Percentiles rank a stretch among this genome's conserved stretches.
Evolutionary conservation across 2,329 filamentous ascomycete genomes (phyloP).

Genomic region (Penicillium rolfsii): DNA sequence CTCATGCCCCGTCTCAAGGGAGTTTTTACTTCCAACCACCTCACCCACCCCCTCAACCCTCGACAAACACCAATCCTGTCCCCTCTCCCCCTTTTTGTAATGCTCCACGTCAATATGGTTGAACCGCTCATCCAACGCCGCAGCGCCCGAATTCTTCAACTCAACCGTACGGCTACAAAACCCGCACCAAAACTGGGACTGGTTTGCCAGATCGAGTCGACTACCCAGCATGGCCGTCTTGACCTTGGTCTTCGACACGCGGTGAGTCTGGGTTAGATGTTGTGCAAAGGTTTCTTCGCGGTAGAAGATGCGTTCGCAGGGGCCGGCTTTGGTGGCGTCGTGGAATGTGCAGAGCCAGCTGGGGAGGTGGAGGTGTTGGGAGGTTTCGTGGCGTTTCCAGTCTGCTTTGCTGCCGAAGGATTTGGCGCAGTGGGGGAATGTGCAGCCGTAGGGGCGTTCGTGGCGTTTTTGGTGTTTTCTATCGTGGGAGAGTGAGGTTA

Average conservation of each 20-base stretch:
- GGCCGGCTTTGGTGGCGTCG: conserved; percentile 26
- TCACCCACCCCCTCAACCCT: not conserved
- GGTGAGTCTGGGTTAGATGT: conserved; percentile 62
- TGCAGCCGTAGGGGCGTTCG: conserved; percentile 79
- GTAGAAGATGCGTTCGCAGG: conserved; percentile 64
- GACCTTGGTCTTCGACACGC: conserved; percentile 5
- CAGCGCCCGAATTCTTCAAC: conserved; percentile 54
- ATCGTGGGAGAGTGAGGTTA: conserved; percentile 3
- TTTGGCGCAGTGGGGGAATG: conserved; percentile 69
- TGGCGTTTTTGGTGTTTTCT: conserved; percentile 88
- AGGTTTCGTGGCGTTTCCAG: conserved; percentile 88
- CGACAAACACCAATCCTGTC: conserved; percentile 39
- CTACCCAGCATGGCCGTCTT: conserved; percentile 40
- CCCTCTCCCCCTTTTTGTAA: conserved; percentile 45
- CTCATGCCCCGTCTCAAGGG: not conserved
- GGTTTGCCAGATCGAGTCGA: conserved; percentile 66
- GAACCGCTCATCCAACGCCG: conserved; percentile 64
- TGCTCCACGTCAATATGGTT: conserved; percentile 72
- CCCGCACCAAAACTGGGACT: conserved; percentile 80
- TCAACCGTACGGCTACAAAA: conserved; percentile 68
- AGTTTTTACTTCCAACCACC: not conserved
- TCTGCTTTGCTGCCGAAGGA: conserved; percentile 90
- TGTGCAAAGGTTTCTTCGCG: conserved; percentile 61
- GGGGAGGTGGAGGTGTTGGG: conserved; percentile 73
- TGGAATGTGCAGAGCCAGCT: conserved; percentile 69